A percentile compares a stretch with the other conserved stretches of the same genome.
Conservation (phyloP, 2,329 filamentous ascomycete species). For the Ceratocystis ficicola region DNA sequence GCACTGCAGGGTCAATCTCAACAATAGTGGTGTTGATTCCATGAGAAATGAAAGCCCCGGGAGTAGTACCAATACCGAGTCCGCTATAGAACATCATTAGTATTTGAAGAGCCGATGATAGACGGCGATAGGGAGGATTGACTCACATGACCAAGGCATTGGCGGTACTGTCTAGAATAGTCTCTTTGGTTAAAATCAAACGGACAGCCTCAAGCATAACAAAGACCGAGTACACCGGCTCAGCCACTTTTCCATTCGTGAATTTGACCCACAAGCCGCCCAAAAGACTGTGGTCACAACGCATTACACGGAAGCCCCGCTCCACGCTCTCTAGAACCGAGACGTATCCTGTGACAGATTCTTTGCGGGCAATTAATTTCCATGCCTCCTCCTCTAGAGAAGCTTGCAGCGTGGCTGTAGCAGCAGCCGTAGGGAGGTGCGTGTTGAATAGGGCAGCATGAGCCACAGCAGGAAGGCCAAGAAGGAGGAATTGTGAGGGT, state of each 20-base stretch:
- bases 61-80: constrained; percentile 83
- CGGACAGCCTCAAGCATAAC: constrained; percentile 87
- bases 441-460: constrained; percentile 62
- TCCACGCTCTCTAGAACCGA: constrained; percentile 70
- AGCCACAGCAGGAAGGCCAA: constrained; percentile 58
- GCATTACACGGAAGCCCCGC: constrained; percentile 64
- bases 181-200: constrained; percentile 51
- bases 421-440: constrained; percentile 52
- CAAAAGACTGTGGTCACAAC: constrained; percentile 87
- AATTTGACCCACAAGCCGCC: constrained; percentile 75
- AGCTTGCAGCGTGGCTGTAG: constrained; percentile 51
- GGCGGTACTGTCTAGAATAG: constrained; percentile 49
- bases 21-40: constrained; percentile 88
- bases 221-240: constrained; percentile 94
- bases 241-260: constrained; percentile 47
- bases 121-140: constrained; percentile 20
- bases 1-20: constrained; percentile 83
- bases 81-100: constrained; percentile 47
- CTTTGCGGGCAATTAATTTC: constrained; percentile 64
- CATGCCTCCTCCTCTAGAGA: constrained; percentile 55
- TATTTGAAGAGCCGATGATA: background rate
- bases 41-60: constrained; percentile 72
- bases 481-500: constrained; percentile 38
- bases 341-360: constrained; percentile 84
- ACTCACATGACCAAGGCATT: constrained; percentile 75